Evolutionary conservation across 805 yeast species (phyloP).

Genomic region (Vanderwaltozyma verrucispora): DNA sequence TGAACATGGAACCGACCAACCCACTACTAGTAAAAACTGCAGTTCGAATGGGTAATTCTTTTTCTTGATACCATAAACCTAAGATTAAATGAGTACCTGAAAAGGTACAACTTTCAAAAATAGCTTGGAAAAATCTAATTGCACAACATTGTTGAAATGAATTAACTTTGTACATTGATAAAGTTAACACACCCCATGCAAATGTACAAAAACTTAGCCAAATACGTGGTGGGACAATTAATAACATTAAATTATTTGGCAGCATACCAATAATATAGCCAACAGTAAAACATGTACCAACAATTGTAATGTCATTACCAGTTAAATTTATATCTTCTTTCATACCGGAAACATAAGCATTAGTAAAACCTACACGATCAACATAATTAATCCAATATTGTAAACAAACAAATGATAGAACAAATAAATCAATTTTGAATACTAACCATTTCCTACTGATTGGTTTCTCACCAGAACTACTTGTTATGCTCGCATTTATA

Average conservation of each 20-base stretch:
- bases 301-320: conserved; percentile 40
- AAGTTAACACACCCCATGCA: conserved; percentile 47
- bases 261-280: conserved; percentile 55
- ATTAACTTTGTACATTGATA: conserved; percentile 40
- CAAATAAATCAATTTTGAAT: conserved; percentile 25
- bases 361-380: conserved; percentile 44
- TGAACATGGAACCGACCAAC: conserved; percentile 42
- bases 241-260: conserved; percentile 47
- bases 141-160: conserved; percentile 42
- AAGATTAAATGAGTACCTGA: conserved; percentile 44
- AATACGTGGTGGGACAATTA: conserved; percentile 44
- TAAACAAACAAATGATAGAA: conserved; percentile 26
- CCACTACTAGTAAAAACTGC: conserved; percentile 49
- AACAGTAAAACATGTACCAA: conserved; percentile 46
- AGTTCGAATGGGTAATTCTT: conserved; percentile 39
- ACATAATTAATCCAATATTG: conserved; percentile 41
- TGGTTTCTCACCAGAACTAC: neutral
- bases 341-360: conserved; percentile 64
- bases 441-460: conserved; percentile 11
- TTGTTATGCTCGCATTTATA: neutral
- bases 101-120: conserved; percentile 50
- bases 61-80: conserved; percentile 43
- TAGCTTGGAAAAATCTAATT: conserved; percentile 49
- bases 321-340: conserved; percentile 40
- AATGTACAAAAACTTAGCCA: conserved; percentile 46